Percentiles rank a stretch among this genome's conserved stretches.
Conservation (phyloP, 768 basidiomycete genomes). For the Rickenella mellea region DNA sequence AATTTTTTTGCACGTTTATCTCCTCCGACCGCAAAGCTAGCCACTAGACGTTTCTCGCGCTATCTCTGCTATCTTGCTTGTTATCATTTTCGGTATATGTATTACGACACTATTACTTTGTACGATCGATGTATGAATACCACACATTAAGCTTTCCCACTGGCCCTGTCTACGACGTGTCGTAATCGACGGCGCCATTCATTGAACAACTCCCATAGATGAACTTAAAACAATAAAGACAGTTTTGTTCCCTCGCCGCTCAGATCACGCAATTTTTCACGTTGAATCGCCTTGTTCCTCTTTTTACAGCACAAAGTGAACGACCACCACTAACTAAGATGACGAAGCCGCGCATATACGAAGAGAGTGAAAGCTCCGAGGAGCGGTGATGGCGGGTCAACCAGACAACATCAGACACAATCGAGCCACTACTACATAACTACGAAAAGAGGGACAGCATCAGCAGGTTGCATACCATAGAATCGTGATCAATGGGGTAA, state of each 20-base stretch:
- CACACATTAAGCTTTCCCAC: background rate
- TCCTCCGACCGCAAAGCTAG: background rate
- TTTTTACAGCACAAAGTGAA: slow-evolving; percentile 45
- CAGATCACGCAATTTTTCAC: background rate
- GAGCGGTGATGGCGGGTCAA: too few species aligned
- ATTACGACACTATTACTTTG: background rate
- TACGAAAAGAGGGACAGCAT: slow-evolving; percentile 4
- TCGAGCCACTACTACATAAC: too few species aligned
- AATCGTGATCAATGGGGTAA: slow-evolving; percentile 24
- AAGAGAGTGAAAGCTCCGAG: too few species aligned
- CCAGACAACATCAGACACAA: too few species aligned
- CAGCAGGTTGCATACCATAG: slow-evolving; percentile 12
- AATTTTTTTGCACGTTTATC: background rate
- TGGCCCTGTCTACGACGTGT: slow-evolving; percentile 4
- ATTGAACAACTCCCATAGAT: slow-evolving; percentile 8
- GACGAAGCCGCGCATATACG: too few species aligned
- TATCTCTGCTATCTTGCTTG: background rate
- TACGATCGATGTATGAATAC: too few species aligned
- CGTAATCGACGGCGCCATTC: slow-evolving; percentile 6
- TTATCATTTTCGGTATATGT: background rate
- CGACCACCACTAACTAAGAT: slow-evolving; percentile 45
- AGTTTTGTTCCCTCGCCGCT: too few species aligned
- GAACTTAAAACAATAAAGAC: background rate
- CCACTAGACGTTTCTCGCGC: background rate
- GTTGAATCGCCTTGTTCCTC: slow-evolving; percentile 55